Evolutionary conservation across 1,139 yeast species (phyloP), one percentile per base, ranked within the genome.

Genomic region (Groenewaldozyma sp.): DNA sequence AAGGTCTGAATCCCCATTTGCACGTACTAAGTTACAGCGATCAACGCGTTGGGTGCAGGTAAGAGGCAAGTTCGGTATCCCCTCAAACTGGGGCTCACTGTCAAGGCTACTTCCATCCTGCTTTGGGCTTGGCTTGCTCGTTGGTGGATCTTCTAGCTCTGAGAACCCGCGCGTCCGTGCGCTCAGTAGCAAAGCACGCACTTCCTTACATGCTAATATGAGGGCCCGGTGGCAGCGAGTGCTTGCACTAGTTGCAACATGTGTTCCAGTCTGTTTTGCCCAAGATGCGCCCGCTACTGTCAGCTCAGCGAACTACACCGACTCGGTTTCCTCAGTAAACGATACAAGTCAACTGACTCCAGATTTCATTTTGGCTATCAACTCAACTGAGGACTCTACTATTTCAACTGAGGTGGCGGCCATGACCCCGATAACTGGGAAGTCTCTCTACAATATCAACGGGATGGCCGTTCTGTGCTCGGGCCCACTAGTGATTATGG

Each of bases 391-490:
- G 4, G 35, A 32, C 9, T 20, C 40, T 4, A 22, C 48, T n/a
- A 37, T 49, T 7, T 29, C 43, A 4, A 45, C 53, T 2, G 47
- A 50, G 19, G 36, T 49, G 4, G 52, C 54, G 4, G 51, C 53
- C 4, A 43, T 50, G 45, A 49, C 55, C 6, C 41, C 48, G 10
- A 43, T 45, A 10, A 45, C 49, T n/a, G 54, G 53, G 17, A 46
- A 46, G n/a, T 45, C 50, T 5, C 16, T 45, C 14, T 38, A 48
- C 16, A 37, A 42, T 6, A 38, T 45, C 9, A 42, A 46, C 29
- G 54, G 53, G 13, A 33, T 45, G 7, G 41, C 47, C 11, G 45
- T 45, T 16, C 37, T 55, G 6, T 55, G 59, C 39, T 45, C 47
- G 1, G 60, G 60, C 6, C 34, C 42, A n/a, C 46, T 53, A 22